Evolutionary conservation across 768 basidiomycete genomes (phyloP), one percentile per base, ranked within the genome.

Genomic region (Lentinula aciculospora): DNA sequence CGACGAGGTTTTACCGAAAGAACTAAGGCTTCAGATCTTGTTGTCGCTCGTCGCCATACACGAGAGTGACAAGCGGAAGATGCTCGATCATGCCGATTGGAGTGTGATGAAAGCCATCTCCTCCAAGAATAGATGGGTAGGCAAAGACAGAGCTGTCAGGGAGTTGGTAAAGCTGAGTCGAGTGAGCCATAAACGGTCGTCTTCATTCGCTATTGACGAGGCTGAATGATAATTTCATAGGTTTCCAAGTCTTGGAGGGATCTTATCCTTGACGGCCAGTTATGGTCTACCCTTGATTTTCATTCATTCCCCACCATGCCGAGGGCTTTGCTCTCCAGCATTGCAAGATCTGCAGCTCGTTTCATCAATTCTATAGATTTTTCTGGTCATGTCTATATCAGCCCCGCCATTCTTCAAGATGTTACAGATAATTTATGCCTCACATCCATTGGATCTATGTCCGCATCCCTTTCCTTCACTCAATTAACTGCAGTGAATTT

Each of bases 231-330:
- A 19, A 31, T 54, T 13, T 29, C 44, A 36, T 64, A 93, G 89
- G 88, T 92, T 10, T 94, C 88, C 28, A 88, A 81, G 66, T 65
- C 76, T 9, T 96, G 93, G 92, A 84, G 81, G 53, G 67, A 73
- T 2, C 80, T 94, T 37, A 83, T 86, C 25, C 84, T 86, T 63
- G 94, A 96, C 67, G 93, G 93, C 13, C 89, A 93, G 65, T 77
- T 95, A n/a, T 95, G 94, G 94, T 65, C 71, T 44, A 66, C 79
- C 57, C 74, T 91, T 32, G 79, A 89, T 66, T 74, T 93, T 32
- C 77, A 69, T 19, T 70, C 83, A 1, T 88, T 90, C 67, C 82
- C 88, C 13, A 73, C 76, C 36, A 66, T 86, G 6, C 77, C 86
- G 12, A 64, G 75, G 46, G 66, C 71, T 23, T 70, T 85, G 50